Base-by-base conservation (phyloP, 2,329 filamentous ascomycete species). In the Colletotrichum trifolii region DNA sequence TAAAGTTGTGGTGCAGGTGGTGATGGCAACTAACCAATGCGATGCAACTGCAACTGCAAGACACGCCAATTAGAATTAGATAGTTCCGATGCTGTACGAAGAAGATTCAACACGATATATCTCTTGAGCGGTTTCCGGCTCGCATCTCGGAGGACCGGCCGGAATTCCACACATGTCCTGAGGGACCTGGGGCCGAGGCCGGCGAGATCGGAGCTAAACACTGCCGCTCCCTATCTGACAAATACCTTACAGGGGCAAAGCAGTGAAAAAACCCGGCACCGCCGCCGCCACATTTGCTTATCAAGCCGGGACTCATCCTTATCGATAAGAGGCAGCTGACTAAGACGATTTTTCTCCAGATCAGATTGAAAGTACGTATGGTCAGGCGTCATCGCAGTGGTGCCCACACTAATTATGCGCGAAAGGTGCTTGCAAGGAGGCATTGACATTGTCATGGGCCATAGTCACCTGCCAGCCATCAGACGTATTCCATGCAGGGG, bases 221-320 rank as follows among this genome's bases (percentile, higher is more conserved):
- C 25, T 56, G 25, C 52, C 58, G 52, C 58, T 49, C 48, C 52
- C 62, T 46, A 50, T 40, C 52, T 62, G 58, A 62, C 62, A 65
- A 65, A 65, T 62, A n/a, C n/a, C n/a, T n/a, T n/a, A 46, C 52
- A 56, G 59, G 59, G 45, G 45, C 58, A 15, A 50, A 36, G 11
- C 15, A n/a, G 43, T 33, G 33, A n/a, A 25, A n/a, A 25, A 58
- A 34, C 3, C n/a, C 12, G 17, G 2, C 17, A 34, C 45, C 43
- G 17, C 54, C 35, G 42, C 17, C 53, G 38, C 33, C 2, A 25
- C n/a, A 11, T 6, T n/a, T 11, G 42, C 53, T 55, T 55, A 46
- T 55, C 53, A 45, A 46, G 40, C 42, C 43, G 34, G 39, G 15
- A 17, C 25, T 25, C 4, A 25, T 25, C 13, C 10, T 43, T 61